Base-by-base conservation (phyloP, 2,329 filamentous ascomycete genomes). In the Gaeumannomyces sp. region DNA sequence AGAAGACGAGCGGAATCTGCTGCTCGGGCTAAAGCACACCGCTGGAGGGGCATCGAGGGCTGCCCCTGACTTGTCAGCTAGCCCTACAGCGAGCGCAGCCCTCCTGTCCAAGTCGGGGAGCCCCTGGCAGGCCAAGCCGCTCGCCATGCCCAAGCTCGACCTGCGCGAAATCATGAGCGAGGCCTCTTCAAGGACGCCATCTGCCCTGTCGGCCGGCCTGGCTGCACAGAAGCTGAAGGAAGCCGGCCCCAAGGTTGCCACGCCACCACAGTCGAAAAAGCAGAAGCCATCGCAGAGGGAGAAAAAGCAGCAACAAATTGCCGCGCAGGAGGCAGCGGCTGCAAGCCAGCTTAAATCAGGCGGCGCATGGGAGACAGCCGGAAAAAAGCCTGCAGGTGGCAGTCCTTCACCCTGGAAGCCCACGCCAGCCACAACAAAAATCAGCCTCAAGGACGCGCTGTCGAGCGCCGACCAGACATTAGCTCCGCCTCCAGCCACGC, bases 281-380 rank as follows among this genome's bases (percentile, higher is more conserved):
- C 28, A 77, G 0, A 97, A 91, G 73, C 77, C 96, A 69, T 97
- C 93, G 0, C 95, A 98, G 71, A 96, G 95, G 72, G 93, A 97
- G 74, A 98, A 97, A 78, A 91, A 86, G 72, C 86, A 93, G 68
- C 86, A 92, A 70, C 89, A 92, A 71, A 82, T 29, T 79, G 77
- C 75, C 57, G 75, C 78, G 10, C 76, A 77, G 69, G 75, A 78
- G 59, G 69, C 73, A 4, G 68, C 74, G 60, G 67, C 68, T 29
- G 35, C 68, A 70, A 56, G 29, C 53, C 27, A 35, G 22, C n/a
- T 77, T 66, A 75, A 77, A 62, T 67, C 74, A 7, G 69, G 74
- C 28, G 77, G 79, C n/a, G 73, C 71, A 31, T 73, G 76, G 13
- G 78, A 60, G 56, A 11, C 29, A 28, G n/a, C 25, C 60, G 14